Conservation (phyloP, 805 yeast genomes). For the Zygotorulaspora chibaensis region DNA sequence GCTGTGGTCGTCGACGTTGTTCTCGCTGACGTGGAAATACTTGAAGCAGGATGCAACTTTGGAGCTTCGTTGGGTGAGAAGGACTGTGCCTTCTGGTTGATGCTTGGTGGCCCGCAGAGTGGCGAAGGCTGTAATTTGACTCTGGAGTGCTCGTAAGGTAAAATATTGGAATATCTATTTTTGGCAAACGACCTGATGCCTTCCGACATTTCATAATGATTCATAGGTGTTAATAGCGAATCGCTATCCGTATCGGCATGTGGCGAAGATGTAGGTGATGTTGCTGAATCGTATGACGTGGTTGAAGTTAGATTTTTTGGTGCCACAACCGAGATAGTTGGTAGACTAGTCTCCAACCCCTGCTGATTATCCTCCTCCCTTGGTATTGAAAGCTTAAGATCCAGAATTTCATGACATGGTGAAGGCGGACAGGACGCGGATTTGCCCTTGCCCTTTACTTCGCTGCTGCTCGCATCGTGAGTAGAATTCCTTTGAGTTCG, state of each 20-base stretch:
- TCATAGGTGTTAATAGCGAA: slow-evolving; percentile 28
- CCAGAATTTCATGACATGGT: slow-evolving; percentile 1
- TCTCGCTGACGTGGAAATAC: too few relatives aligned
- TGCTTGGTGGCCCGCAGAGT: slow-evolving; percentile 13
- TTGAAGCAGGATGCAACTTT: neutral
- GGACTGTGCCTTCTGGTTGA: neutral
- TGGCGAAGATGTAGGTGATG: slow-evolving; percentile 8
- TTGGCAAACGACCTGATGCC: slow-evolving; percentile 77
- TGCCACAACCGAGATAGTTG: neutral
- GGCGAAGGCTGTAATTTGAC: slow-evolving; percentile 46
- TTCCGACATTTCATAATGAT: slow-evolving; percentile 45
- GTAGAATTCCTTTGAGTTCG: slow-evolving; percentile 11
- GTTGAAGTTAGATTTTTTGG: neutral
- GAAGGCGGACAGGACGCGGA: slow-evolving; percentile 12
- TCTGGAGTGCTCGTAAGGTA: slow-evolving; percentile 80
- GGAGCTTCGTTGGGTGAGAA: neutral
- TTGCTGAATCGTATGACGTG: slow-evolving; percentile 2
- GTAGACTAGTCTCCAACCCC: neutral
- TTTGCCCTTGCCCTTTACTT: neutral
- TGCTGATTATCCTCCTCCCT: neutral
- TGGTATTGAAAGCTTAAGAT: slow-evolving; percentile 8
- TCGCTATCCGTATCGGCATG: slow-evolving; percentile 17
- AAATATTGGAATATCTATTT: slow-evolving; percentile 81
- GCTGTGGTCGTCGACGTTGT: too few relatives aligned
- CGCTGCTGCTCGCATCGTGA: neutral